Conservation (phyloP, 2,329 filamentous ascomycete genomes). For the Corinectria fuckeliana region DNA sequence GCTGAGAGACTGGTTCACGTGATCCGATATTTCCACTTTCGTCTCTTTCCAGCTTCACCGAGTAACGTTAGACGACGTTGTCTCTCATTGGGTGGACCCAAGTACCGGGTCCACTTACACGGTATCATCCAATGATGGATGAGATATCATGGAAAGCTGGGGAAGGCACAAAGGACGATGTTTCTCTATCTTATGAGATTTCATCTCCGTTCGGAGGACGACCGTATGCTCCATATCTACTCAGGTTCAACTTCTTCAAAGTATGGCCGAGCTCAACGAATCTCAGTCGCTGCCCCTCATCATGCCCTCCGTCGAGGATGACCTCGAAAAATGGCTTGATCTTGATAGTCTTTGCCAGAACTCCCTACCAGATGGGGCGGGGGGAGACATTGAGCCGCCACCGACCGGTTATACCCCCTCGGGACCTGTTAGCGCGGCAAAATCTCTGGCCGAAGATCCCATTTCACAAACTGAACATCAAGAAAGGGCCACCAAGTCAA, state of each 20-base stretch:
- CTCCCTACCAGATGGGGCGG: slow-evolving; percentile 20
- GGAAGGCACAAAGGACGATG: not conserved
- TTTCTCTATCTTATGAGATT: slow-evolving; percentile 4
- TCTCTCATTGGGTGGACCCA: slow-evolving; percentile 7
- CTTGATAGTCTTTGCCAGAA: slow-evolving; percentile 32
- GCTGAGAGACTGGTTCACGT: slow-evolving; percentile 11
- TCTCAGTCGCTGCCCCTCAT: not conserved
- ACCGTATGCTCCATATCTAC: not conserved
- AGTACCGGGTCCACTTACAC: not conserved
- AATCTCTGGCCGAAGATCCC: not conserved
- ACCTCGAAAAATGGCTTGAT: slow-evolving; percentile 34
- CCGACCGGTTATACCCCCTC: slow-evolving; percentile 20
- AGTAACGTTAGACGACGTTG: not conserved
- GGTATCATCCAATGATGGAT: slow-evolving; percentile 2
- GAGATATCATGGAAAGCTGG: not conserved
- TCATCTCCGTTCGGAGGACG: not conserved
- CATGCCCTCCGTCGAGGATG: slow-evolving; percentile 15
- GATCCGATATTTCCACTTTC: slow-evolving; percentile 14
- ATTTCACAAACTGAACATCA: not conserved
- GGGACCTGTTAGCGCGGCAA: slow-evolving; percentile 4
- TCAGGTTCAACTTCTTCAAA: not conserved
- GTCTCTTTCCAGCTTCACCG: slow-evolving; percentile 22
- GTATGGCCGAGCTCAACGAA: slow-evolving; percentile 8
- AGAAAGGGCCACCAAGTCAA: slow-evolving; percentile 3
- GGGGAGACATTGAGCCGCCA: slow-evolving; percentile 18